A percentile compares a stretch with the other conserved stretches of the same genome.
phyloP scores from a whole-genome alignment of 2,329 filamentous ascomycete genomes.

The Penicillium sp. region DNA sequence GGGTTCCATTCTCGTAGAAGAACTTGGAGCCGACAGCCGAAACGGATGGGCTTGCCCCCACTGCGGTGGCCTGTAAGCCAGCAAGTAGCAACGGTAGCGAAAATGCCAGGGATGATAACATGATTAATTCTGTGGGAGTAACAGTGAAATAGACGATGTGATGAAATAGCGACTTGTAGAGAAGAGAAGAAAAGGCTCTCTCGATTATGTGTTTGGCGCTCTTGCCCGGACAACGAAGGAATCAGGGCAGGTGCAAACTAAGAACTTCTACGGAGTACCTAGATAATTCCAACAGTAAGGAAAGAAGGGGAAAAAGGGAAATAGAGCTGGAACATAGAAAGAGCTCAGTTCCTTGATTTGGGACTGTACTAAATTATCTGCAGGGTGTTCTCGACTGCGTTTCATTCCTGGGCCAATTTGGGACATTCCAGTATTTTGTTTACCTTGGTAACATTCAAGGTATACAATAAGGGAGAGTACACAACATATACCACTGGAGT shows the following conservation, averaged over 20 bases:
- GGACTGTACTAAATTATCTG: slow-evolving; percentile 3
- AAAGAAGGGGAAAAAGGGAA: neutral
- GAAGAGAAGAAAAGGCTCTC: neutral
- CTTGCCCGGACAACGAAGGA: neutral
- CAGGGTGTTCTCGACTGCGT: neutral
- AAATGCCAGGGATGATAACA: slow-evolving; percentile 18
- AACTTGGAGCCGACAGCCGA: slow-evolving; percentile 69
- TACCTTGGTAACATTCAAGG: neutral
- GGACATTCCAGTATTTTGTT: neutral
- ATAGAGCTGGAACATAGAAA: neutral
- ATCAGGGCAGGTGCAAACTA: neutral
- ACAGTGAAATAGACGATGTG: neutral
- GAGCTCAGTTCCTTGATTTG: slow-evolving; percentile 3
- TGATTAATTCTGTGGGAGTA: slow-evolving; percentile 9
- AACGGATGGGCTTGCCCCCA: slow-evolving; percentile 46
- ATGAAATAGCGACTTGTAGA: neutral
- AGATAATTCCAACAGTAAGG: neutral
- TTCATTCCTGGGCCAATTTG: slow-evolving; percentile 2
- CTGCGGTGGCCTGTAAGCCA: slow-evolving; percentile 22
- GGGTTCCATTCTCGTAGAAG: slow-evolving; percentile 68
- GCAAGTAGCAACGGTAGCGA: slow-evolving; percentile 22
- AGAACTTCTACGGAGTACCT: neutral
- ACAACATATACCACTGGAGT: neutral
- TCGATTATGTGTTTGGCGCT: neutral
- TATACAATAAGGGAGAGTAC: neutral